Evolutionary conservation across 768 basidiomycete species (phyloP), one percentile per base, ranked within the genome.

Genomic region (Boletus rubescentipes): DNA sequence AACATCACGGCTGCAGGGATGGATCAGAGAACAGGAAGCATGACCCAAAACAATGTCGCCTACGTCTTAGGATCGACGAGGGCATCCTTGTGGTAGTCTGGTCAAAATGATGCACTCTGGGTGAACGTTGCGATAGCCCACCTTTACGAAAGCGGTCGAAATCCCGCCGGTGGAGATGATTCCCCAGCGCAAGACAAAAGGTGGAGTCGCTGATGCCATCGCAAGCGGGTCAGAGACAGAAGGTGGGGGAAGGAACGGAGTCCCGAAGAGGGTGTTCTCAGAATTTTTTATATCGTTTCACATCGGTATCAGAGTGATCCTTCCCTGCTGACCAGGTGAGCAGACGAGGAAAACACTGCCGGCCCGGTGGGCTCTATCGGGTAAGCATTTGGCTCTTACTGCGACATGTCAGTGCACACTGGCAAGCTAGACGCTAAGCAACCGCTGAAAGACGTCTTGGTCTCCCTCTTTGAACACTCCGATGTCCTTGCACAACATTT

Each of bases 101-200:
- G 35, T 54, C 15, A 59, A 20, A 50, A 55, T 12, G 20, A 46
- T 5, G 29, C 7, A 26, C 14, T 11, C 18, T 2, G 14, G 0
- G 9, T 39, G 32, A 18, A 39, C 26, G 31, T 31, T 4, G n/a
- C 4, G n/a, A 29, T 18, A 39, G 35, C 72, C 53, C 54, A 88
- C 91, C 76, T 81, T 82, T 11, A 84, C 79, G 66, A 93, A 94
- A 11, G 67, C 69, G 30, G 73, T 73, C 9, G 91, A 84, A 53
- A 93, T 94, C 18, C 67, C 65, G 30, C 90, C 91, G 2, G 91
- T 92, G 12, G 91, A 89, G 57, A 96, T 87, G 59, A 94, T 89
- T 16, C 93, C 92, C 93, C 92, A 93, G 51, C 82, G 82, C 49
- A 92, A 69, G 16, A 73, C 73, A 43, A 76, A 71, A 1, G 76